A percentile compares a stretch with the other conserved stretches of the same genome.
phyloP scores from a whole-genome alignment of 208 protist genomes.

The Angomonas deanei region DNA sequence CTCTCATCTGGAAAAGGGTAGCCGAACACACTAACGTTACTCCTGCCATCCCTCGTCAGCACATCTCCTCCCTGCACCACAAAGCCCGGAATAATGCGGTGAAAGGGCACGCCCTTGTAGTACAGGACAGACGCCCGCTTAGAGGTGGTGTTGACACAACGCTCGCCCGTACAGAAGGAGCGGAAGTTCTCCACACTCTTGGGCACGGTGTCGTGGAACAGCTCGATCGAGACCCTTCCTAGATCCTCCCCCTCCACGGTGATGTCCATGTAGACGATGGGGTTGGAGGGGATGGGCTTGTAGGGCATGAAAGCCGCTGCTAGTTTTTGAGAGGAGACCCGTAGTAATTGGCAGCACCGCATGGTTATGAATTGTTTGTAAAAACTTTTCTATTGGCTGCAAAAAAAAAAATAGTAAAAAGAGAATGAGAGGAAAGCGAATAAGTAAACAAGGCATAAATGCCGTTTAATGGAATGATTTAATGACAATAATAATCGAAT shows the following conservation, averaged over 20 bases:
- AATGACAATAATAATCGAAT: no score
- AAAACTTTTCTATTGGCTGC: no score
- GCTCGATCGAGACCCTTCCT: constrained; percentile 84
- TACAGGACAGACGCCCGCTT: constrained; percentile 46
- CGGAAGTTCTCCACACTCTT: constrained; percentile 94
- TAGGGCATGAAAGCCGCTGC: constrained; percentile 63
- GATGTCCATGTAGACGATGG: constrained; percentile 84
- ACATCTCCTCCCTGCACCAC: constrained; percentile 96
- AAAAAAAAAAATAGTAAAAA: constrained; percentile 9
- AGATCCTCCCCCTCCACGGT: constrained; percentile 72
- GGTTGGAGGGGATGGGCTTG: constrained; percentile 42
- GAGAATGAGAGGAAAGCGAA: no score
- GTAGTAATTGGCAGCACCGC: not conserved
- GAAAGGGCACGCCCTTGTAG: constrained; percentile 94
- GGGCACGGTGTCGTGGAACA: constrained; percentile 90
- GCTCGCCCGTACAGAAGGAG: constrained; percentile 91
- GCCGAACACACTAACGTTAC: constrained; percentile 93
- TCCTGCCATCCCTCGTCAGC: constrained; percentile 87
- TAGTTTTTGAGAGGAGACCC: not conserved
- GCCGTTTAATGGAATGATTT: no score
- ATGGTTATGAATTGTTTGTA: no score
- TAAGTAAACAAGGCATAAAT: no score
- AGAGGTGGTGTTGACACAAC: constrained; percentile 22
- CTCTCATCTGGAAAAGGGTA: constrained; percentile 92
- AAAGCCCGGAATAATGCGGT: constrained; percentile 93